These are phyloP conservation scores for Kuraishia borneana DNA, from an alignment of 805 yeast genomes.

Conservation along the genomic window DNA sequence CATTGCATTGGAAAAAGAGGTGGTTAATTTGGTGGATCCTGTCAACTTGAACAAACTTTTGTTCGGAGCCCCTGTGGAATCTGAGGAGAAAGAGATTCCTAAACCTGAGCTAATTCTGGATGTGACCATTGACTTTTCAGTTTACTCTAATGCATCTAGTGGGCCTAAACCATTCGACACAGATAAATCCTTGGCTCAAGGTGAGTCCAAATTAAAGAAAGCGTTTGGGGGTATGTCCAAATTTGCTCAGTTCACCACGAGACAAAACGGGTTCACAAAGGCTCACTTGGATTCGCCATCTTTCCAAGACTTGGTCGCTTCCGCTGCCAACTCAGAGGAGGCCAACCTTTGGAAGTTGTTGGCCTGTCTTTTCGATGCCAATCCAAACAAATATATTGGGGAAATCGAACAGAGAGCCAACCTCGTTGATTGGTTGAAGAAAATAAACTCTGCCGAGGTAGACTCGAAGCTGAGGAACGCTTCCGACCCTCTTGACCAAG, in stretches of 20 bases:
- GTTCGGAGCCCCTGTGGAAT: conserved; percentile 32
- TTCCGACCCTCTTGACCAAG: conserved; percentile 33
- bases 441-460: conserved; percentile 26
- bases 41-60: conserved; percentile 34
- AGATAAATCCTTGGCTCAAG: not conserved
- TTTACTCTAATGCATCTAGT: not conserved
- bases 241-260: not conserved
- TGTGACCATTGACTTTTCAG: conserved; percentile 4
- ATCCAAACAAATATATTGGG: not conserved
- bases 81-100: conserved; percentile 16
- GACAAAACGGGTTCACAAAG: not conserved
- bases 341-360: conserved; percentile 40
- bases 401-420: conserved; percentile 10
- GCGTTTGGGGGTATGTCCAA: not conserved
- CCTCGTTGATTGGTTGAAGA: conserved; percentile 48
- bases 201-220: not conserved
- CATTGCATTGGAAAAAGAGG: not conserved
- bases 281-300: not conserved
- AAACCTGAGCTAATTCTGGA: conserved; percentile 16
- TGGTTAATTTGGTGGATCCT: conserved; percentile 5
- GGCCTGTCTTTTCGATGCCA: conserved; percentile 46
- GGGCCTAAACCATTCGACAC: conserved; percentile 1
- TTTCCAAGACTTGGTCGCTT: not conserved
- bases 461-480: conserved; percentile 13
- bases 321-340: conserved; percentile 7